phyloP scores from a whole-genome alignment of 805 yeast species.

The Pichia deserticola region DNA sequence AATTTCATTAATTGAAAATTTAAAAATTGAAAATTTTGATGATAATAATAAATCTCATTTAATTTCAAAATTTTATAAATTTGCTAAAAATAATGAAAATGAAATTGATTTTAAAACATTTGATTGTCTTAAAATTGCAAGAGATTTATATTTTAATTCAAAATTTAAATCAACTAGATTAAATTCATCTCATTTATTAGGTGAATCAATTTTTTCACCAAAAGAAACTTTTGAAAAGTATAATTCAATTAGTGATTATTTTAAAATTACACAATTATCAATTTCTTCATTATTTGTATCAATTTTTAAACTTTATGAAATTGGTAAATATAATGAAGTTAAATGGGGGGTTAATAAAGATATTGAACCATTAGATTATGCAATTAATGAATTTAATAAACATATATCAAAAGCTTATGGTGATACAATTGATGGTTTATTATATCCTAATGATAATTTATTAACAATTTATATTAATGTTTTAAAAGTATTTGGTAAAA shows the following conservation, averaged over 20 bases:
- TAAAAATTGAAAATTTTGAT: constrained; percentile 16
- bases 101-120: constrained; percentile 3
- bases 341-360: constrained; percentile 36
- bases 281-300: constrained; percentile 43
- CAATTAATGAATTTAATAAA: constrained; percentile 47
- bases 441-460: constrained; percentile 40
- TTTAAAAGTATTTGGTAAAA: constrained; percentile 39
- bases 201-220: constrained; percentile 31
- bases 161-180: constrained; percentile 18
- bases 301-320: constrained; percentile 27
- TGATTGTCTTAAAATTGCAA: constrained; percentile 19
- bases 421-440: constrained; percentile 24
- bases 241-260: constrained; percentile 11
- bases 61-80: constrained; percentile 22
- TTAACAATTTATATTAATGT: constrained; percentile 49
- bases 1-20: constrained; percentile 10
- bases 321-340: constrained; percentile 6
- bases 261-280: constrained; percentile 20
- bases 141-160: constrained; percentile 14
- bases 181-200: constrained; percentile 21
- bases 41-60: constrained; percentile 20
- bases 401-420: constrained; percentile 30
- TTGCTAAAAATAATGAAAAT: constrained; percentile 12
- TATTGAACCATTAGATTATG: constrained; percentile 50
- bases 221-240: constrained; percentile 24